Evolutionary conservation across 2,329 filamentous ascomycete species (phyloP), one percentile per base, ranked within the genome.

Genomic region (Exophiala spinifera): DNA sequence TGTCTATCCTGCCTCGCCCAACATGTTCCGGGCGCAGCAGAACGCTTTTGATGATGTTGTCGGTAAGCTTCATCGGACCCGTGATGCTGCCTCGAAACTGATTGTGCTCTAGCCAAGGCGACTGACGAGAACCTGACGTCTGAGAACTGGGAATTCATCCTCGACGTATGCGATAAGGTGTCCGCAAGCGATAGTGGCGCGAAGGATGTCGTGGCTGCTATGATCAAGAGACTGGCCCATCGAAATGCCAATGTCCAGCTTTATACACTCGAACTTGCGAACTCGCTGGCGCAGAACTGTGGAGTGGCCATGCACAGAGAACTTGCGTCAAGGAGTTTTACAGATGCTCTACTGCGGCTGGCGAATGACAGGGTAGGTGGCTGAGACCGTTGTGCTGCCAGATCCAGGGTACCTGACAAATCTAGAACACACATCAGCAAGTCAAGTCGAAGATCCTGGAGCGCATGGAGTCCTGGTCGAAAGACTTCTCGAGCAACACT

Each of bases 361-460:
- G 91, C 94, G 61, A 89, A 86, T 74, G 94, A 99, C 72, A 83
- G 91, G 52, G 77, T 79, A 67, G 60, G 72, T 60, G 45, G 28
- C 28, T 31, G 28, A 31, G 28, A 31, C 28, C 28, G 28, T 31
- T 7, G 28, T 31, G 8, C 28, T 31, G 4, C 28, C 28, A 10
- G 8, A 10, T 31, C 4, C 28, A 46, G 50, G 54, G 28, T 19
- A 37, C 31, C 54, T 62, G 52, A 62, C 46, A 21, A n/a, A 36
- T 40, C 2, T 57, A 83, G 74, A 99, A 95, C 71, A 96, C 92
- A 49, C 94, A 97, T 72, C 87, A 88, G 69, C 90, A 96, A 72
- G 94, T 99, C 69, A 97, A 97, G 75, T 84, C 89, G 61, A 97
- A 96, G 81, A 96, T 99, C 62, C 74, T 97, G 55, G 92, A 97